phyloP scores from a whole-genome alignment of 345 rosid genomes.

The Trapa bicornis region DNA sequence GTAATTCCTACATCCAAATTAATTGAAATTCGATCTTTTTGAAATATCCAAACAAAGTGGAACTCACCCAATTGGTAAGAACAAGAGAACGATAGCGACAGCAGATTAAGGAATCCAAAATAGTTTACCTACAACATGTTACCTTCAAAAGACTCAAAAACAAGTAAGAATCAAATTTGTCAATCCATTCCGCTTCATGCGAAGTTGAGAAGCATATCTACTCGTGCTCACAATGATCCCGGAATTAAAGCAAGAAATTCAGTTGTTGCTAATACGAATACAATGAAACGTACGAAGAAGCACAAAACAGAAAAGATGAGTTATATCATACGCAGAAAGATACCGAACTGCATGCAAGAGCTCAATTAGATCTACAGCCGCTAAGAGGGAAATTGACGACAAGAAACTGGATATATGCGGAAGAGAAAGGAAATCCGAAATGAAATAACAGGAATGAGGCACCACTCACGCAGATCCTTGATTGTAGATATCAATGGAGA shows the following conservation, averaged over 20 bases:
- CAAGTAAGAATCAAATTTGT: not conserved
- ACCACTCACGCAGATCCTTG: constrained; percentile 74
- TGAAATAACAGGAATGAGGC: not conserved
- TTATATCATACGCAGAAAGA: not conserved
- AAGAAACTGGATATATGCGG: not conserved
- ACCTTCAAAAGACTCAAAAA: no score
- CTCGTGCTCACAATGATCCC: not conserved
- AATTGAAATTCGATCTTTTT: no score
- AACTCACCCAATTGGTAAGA: no score
- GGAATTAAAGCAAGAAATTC: not conserved
- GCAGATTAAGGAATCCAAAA: no score
- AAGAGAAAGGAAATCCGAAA: not conserved
- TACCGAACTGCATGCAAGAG: not conserved
- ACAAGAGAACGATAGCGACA: no score
- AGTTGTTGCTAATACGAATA: not conserved
- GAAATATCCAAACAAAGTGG: no score
- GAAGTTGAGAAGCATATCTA: not conserved
- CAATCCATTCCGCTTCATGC: not conserved
- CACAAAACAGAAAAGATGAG: not conserved
- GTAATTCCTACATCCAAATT: no score
- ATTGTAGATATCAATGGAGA: constrained; percentile 77
- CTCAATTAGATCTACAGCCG: not conserved
- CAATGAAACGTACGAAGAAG: not conserved
- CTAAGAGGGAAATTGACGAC: not conserved
- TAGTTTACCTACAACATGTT: no score